Conservation (phyloP, 768 basidiomycete genomes). For the Wakefieldia striispora region DNA sequence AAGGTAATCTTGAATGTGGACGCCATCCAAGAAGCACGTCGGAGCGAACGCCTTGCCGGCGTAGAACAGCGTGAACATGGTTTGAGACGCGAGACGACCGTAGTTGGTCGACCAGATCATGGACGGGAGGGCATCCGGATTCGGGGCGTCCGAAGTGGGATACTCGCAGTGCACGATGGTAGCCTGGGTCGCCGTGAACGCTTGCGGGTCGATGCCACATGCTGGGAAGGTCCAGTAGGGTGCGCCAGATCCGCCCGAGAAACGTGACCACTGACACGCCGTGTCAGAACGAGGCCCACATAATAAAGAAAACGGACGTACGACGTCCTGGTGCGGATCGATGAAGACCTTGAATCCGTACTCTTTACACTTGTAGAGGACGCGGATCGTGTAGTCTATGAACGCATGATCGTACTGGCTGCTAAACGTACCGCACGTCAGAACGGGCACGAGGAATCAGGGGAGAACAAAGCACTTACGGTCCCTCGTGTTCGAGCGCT, state of each 20-base stretch:
- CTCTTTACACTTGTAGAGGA: slow-evolving; percentile 85
- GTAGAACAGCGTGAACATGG: slow-evolving; percentile 93
- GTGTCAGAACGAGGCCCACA: neutral
- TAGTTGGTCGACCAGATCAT: slow-evolving; percentile 99
- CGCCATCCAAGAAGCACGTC: slow-evolving; percentile 81
- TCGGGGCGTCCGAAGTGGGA: slow-evolving; percentile 54
- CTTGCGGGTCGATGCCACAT: slow-evolving; percentile 84
- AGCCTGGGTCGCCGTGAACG: slow-evolving; percentile 82
- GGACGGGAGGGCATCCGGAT: slow-evolving; percentile 75
- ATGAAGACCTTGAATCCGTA: slow-evolving; percentile 90
- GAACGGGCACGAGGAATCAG: neutral
- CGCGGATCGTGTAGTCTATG: slow-evolving; percentile 86
- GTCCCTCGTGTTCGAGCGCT: slow-evolving; percentile 87
- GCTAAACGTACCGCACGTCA: slow-evolving; percentile 38
- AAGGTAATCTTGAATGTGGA: slow-evolving; percentile 89
- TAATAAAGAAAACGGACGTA: slow-evolving; percentile 42
- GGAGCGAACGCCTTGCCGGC: slow-evolving; percentile 89
- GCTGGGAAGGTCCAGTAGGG: slow-evolving; percentile 92
- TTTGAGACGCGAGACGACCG: slow-evolving; percentile 81
- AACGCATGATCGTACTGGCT: slow-evolving; percentile 88
- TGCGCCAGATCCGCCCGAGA: slow-evolving; percentile 91
- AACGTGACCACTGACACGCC: slow-evolving; percentile 80
- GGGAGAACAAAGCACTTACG: slow-evolving; percentile 58
- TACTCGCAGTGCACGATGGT: slow-evolving; percentile 91
- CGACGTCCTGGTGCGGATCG: slow-evolving; percentile 95